A percentile compares a stretch with the other conserved stretches of the same genome.
Conservation (phyloP, 202 grass and related monocot species). For the Panicum virgatum region DNA sequence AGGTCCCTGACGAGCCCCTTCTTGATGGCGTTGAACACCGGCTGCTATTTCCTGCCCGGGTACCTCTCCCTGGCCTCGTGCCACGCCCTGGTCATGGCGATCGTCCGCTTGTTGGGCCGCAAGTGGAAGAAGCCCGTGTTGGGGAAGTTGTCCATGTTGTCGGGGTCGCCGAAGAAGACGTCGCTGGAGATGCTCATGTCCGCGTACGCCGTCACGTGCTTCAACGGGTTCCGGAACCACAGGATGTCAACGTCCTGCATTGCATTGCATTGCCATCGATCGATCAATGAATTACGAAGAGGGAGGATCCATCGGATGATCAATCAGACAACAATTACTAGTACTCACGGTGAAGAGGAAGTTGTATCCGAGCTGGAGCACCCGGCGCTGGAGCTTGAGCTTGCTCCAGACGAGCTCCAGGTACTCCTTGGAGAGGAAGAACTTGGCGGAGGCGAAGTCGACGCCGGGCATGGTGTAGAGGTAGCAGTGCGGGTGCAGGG, state of each 20-base stretch:
- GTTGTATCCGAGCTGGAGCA: conserved; percentile 70
- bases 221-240: conserved; percentile 79
- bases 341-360: conserved; percentile 65
- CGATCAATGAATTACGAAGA: too few species aligned
- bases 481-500: conserved; percentile 64
- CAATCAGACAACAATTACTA: too few species aligned
- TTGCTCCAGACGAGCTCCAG: conserved; percentile 76
- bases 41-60: conserved; percentile 58
- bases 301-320: too few species aligned
- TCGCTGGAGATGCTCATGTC: conserved; percentile 65
- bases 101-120: conserved; percentile 35
- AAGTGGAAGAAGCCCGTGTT: conserved; percentile 81
- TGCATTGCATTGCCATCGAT: too few species aligned
- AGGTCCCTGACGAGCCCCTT: conserved; percentile 23
- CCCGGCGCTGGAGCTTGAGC: conserved; percentile 54
- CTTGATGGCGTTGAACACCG: conserved; percentile 80
- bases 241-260: conserved; percentile 70
- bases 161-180: conserved; percentile 52
- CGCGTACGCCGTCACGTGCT: conserved; percentile 62
- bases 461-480: conserved; percentile 38
- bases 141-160: conserved; percentile 52
- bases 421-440: conserved; percentile 64
- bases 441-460: conserved; percentile 52
- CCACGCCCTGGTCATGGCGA: conserved; percentile 59
- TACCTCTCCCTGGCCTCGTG: conserved; percentile 22